These are phyloP conservation scores for Saraca asoca DNA, from an alignment of 331 rosid genomes.

Conservation along the genomic window DNA sequence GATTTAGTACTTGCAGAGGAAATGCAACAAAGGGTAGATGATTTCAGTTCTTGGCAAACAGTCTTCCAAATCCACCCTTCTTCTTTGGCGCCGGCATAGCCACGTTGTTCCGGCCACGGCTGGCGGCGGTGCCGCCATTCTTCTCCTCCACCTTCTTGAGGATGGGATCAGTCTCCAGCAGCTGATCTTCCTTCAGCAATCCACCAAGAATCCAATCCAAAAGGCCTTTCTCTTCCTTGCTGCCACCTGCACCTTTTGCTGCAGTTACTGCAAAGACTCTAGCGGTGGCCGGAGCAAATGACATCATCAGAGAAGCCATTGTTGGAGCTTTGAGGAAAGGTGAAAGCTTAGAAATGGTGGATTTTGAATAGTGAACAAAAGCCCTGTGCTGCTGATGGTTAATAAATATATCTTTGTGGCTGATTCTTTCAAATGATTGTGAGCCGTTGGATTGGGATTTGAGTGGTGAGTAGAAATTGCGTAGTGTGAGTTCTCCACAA, in stretches of 20 bases:
- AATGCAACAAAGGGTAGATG: background rate
- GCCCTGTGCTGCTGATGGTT: slow-evolving; percentile 32
- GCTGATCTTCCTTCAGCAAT: slow-evolving; percentile 71
- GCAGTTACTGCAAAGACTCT: slow-evolving; percentile 65
- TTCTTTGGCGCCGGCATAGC: slow-evolving; percentile 75
- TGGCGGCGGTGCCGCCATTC: slow-evolving; percentile 44
- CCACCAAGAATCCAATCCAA: slow-evolving; percentile 84
- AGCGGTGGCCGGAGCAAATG: slow-evolving; percentile 60
- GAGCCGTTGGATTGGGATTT: slow-evolving; percentile 51
- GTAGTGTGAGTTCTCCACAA: slow-evolving; percentile 70
- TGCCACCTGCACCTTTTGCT: slow-evolving; percentile 58
- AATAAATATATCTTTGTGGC: slow-evolving; percentile 23
- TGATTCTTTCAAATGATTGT: slow-evolving; percentile 34
- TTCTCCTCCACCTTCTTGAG: slow-evolving; percentile 86
- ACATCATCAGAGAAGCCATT: slow-evolving; percentile 79
- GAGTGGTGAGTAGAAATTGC: slow-evolving; percentile 20
- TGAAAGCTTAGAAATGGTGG: slow-evolving; percentile 1
- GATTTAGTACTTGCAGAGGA: background rate
- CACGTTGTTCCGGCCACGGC: slow-evolving; percentile 51
- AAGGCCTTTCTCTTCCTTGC: slow-evolving; percentile 73
- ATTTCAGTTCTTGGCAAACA: slow-evolving; percentile 66
- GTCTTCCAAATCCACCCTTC: slow-evolving; percentile 82
- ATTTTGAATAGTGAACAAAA: slow-evolving; percentile 27
- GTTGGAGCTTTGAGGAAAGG: background rate
- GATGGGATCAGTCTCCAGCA: slow-evolving; percentile 76